Conservation (phyloP, 352 stramenopile species). For the Pythium guiyangense region DNA sequence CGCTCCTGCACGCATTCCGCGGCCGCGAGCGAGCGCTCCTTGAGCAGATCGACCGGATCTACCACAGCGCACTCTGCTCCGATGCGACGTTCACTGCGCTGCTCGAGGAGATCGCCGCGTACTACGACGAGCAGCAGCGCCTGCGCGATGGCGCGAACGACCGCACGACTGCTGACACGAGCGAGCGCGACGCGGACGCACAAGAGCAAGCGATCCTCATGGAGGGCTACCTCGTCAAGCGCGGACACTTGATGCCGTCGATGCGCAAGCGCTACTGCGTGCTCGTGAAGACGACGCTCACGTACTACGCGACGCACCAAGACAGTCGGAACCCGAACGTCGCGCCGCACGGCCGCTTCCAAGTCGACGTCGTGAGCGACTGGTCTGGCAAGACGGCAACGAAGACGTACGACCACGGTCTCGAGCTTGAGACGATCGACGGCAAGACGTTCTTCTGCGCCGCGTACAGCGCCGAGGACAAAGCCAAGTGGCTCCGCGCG, state of each 20-base stretch:
- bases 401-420: conserved; percentile 46
- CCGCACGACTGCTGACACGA: no score
- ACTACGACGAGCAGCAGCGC: conserved; percentile 11
- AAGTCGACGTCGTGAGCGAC: conserved; percentile 50
- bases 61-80: conserved; percentile 36
- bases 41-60: conserved; percentile 61
- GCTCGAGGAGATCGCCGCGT: conserved; percentile 17
- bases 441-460: conserved; percentile 73
- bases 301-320: conserved; percentile 67
- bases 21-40: conserved; percentile 49
- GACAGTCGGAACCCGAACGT: conserved; percentile 45
- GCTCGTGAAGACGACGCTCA: conserved; percentile 40
- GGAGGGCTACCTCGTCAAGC: conserved; percentile 76
- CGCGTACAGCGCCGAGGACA: conserved; percentile 43
- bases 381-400: conserved; percentile 65
- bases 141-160: neutral
- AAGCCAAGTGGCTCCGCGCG: conserved; percentile 53
- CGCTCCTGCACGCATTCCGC: conserved; percentile 47
- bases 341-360: conserved; percentile 27
- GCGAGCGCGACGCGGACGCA: no score
- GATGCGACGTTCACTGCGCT: conserved; percentile 29
- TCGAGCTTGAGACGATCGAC: conserved; percentile 65
- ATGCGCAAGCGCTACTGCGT: conserved; percentile 79
- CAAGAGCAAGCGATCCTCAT: conserved; percentile 30
- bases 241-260: conserved; percentile 61